A percentile compares a stretch with the other conserved stretches of the same genome.
These are phyloP conservation scores for Epichloe elymi DNA, from an alignment of 2,329 filamentous ascomycete species.

Conservation along the genomic window DNA sequence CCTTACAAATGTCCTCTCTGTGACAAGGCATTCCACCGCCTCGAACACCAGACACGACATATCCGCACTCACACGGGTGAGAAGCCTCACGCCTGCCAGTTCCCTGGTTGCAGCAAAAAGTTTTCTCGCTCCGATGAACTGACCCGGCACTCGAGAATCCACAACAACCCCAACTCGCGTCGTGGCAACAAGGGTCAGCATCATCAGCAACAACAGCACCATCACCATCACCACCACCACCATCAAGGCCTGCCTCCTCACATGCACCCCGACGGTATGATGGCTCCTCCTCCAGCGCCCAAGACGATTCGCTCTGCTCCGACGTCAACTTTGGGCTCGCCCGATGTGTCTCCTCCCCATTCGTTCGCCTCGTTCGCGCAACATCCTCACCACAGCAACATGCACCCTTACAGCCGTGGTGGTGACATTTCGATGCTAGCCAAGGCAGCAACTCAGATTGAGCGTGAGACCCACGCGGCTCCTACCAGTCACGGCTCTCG, in stretches of 20 bases:
- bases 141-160: conserved; percentile 92
- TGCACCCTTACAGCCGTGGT: conserved; percentile 37
- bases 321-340: conserved; percentile 74
- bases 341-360: conserved; percentile 90
- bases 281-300: conserved; percentile 62
- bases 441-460: conserved; percentile 47
- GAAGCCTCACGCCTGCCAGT: conserved; percentile 94
- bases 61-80: conserved; percentile 96
- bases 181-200: conserved; percentile 69
- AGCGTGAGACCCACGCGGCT: conserved; percentile 39
- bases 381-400: conserved; percentile 28
- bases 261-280: conserved; percentile 49
- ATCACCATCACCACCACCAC: conserved; percentile 21
- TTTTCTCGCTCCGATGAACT: conserved; percentile 95
- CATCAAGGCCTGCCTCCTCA: conserved; percentile 27
- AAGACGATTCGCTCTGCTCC: conserved; percentile 82
- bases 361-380: conserved; percentile 63
- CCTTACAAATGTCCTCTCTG: conserved; percentile 98
- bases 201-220: conserved; percentile 21
- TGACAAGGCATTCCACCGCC: conserved; percentile 95
- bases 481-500: conserved; percentile 30
- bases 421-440: conserved; percentile 47
- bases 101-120: conserved; percentile 94
- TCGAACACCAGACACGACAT: conserved; percentile 85
- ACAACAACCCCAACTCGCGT: conserved; percentile 96